Conservation (phyloP, 257 asterid genomes). For the Phtheirospermum japonicum region DNA sequence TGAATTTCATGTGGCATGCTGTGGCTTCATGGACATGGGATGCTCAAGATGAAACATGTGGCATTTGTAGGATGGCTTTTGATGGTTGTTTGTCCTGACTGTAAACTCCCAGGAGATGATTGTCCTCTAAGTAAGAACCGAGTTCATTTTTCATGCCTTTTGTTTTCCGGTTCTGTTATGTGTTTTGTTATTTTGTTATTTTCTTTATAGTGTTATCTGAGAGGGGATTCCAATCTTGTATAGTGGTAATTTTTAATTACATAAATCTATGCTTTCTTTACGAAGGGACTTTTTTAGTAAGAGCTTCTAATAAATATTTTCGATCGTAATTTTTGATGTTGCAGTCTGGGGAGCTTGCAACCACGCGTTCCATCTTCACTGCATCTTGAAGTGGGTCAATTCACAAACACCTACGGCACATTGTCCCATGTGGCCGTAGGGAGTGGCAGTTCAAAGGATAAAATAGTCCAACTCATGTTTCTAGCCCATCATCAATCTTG, state of each 20-base stretch:
- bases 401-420: constrained; percentile 87
- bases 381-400: constrained; percentile 92
- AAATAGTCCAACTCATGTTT: background rate
- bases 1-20: constrained; percentile 67
- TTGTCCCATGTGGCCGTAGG: constrained; percentile 93
- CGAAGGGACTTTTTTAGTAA: too few species aligned
- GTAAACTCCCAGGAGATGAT: constrained; percentile 91
- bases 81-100: constrained; percentile 93
- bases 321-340: background rate
- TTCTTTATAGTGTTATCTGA: background rate
- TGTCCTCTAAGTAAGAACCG: constrained; percentile 86
- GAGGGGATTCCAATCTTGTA: too few species aligned
- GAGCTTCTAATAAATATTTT: too few species aligned
- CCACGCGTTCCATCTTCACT: constrained; percentile 93
- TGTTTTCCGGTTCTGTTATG: background rate
- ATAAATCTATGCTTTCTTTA: too few species aligned
- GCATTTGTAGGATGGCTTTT: constrained; percentile 87
- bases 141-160: background rate
- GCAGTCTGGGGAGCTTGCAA: constrained; percentile 90
- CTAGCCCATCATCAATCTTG: too few species aligned
- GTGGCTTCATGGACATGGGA: constrained; percentile 98
- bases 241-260: too few species aligned
- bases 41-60: constrained; percentile 95
- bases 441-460: constrained; percentile 92
- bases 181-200: background rate